Conservation (phyloP, 1,284 basidiomycete genomes). For the Boletus mariae region DNA sequence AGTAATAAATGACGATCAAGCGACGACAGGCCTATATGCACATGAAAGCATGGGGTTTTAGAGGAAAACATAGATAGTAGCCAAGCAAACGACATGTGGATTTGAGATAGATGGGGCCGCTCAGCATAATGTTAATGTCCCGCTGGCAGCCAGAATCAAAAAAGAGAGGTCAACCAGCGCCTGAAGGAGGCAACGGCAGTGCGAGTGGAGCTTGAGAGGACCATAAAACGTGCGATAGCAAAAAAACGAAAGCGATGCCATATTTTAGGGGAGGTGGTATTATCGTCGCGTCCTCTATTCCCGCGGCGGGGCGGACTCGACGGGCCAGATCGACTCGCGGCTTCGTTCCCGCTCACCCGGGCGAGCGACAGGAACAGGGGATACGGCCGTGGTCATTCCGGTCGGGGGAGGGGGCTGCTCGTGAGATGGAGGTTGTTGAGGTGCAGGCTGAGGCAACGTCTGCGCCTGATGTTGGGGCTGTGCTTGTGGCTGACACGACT, state of each 20-base stretch:
- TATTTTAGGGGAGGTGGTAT: conserved; percentile 23
- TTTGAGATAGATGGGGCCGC: conserved; percentile 15
- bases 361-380: conserved; percentile 23
- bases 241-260: conserved; percentile 26
- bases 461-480: conserved; percentile 24
- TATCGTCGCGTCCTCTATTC: conserved; percentile 21
- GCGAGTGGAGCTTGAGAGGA: conserved; percentile 27
- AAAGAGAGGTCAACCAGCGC: conserved; percentile 9
- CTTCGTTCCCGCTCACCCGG: conserved; percentile 29
- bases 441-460: conserved; percentile 18
- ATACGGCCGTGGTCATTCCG: conserved; percentile 8
- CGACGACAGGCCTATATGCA: conserved; percentile 25
- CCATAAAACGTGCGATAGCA: conserved; percentile 27
- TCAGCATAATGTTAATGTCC: conserved; percentile 32
- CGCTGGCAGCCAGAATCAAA: conserved; percentile 12
- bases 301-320: conserved; percentile 28
- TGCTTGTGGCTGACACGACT: conserved; percentile 19
- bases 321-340: conserved; percentile 30
- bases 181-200: conserved; percentile 6
- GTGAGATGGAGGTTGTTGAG: conserved; percentile 25
- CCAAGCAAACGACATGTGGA: conserved; percentile 23
- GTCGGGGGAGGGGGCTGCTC: conserved; percentile 26
- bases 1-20: conserved; percentile 28
- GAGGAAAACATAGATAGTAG: conserved; percentile 28
- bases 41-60: conserved; percentile 25